phyloP scores from a whole-genome alignment of 176 grass and related monocot species.

The Juncus inflexus region DNA sequence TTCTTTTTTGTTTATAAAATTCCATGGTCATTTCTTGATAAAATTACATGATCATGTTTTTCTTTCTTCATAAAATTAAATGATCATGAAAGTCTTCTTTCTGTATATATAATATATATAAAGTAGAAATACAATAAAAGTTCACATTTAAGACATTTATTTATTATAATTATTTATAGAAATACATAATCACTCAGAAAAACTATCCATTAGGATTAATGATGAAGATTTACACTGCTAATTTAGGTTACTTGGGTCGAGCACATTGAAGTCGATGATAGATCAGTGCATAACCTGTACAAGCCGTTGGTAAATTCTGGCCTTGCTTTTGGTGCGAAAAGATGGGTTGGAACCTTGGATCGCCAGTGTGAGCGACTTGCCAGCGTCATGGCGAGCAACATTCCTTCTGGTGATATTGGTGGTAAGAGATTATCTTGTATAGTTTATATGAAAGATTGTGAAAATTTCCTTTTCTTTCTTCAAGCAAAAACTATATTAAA shows the following conservation, averaged over 20 bases:
- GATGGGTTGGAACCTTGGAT: slow-evolving; percentile 77
- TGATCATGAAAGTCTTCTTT: no score
- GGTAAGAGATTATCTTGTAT: slow-evolving; percentile 34
- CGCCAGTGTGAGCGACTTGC: slow-evolving; percentile 89
- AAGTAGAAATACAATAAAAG: no score
- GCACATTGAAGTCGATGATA: slow-evolving; percentile 89
- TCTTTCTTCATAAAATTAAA: no score
- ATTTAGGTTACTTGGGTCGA: slow-evolving; percentile 88
- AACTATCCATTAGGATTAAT: slow-evolving; percentile 13
- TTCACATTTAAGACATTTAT: background rate
- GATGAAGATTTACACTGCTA: background rate
- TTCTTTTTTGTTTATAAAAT: no score
- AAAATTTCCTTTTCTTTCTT: slow-evolving; percentile 6
- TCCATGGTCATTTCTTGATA: no score
- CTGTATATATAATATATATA: no score
- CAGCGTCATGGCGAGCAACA: slow-evolving; percentile 88
- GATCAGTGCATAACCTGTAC: slow-evolving; percentile 90
- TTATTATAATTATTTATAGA: background rate
- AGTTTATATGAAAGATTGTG: background rate
- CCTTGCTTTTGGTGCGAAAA: slow-evolving; percentile 68
- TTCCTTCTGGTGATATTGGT: slow-evolving; percentile 76
- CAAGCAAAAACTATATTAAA: background rate
- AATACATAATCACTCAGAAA: background rate
- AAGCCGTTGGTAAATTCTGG: slow-evolving; percentile 71
- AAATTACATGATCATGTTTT: no score